Evolutionary conservation across 352 stramenopile species (phyloP), one percentile per base, ranked within the genome.

Genomic region (Phytopythium mirpurense): DNA sequence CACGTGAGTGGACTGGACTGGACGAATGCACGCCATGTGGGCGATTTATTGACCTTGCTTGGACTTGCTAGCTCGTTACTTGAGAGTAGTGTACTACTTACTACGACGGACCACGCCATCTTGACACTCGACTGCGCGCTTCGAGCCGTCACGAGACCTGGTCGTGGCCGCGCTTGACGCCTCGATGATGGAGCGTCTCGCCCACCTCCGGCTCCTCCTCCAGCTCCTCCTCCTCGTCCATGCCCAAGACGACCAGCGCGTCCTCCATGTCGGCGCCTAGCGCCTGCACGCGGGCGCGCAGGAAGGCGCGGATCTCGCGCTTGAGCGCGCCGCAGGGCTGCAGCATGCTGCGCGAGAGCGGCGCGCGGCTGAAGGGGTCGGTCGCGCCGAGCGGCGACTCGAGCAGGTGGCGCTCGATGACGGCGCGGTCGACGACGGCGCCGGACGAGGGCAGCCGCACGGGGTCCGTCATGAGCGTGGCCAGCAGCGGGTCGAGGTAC

Each of bases 331-430:
- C 68, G 31, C 74, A 87, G 0, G 82, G 71, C 29, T 72, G 55
- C 24, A 90, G 65, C 75, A 87, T 83, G 5, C 67, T 63, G 16
- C 75, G 55, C 4, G 71, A 79, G 45, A 99, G 68, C 18, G 85
- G 79, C 57, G 97, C 84, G 21, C 96, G 90, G 60, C 93, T 98
- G 74, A 99, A 99, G 16, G 96, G 96, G 68, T 99, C 96, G 23
- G 47, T 67, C n/a, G 59, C 60, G 15, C 47, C 47, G 32, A 81
- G 93, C 23, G 70, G 67, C 72, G 83, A 42, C 44, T 98, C 61
- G 29, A 98, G n/a, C n/a, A n/a, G 74, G 75, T 98, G 93, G 42
- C 96, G 96, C 53, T 88, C 88, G 58, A 99, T 98, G 15, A 97
- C 97, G 3, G 84, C 69, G 23, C 93, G 80, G 65, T 98, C 96